A percentile compares a stretch with the other conserved stretches of the same genome.
phyloP scores from a whole-genome alignment of 495 filamentous ascomycete species.

The Podospora sp. region DNA sequence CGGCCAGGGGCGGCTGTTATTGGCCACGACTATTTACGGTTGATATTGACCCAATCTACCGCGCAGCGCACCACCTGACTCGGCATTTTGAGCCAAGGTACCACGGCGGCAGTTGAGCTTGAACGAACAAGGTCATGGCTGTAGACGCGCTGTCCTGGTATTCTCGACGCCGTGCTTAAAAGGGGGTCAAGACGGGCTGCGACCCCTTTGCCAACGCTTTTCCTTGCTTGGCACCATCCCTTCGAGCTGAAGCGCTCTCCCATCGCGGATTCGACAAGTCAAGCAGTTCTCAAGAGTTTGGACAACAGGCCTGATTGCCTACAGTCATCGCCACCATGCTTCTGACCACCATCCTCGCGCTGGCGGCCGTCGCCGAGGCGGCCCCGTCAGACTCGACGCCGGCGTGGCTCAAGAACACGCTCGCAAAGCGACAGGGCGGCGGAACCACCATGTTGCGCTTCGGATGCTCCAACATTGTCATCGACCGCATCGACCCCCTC shows the following conservation, averaged over 20 bases:
- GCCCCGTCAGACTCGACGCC: slow-evolving; percentile 24
- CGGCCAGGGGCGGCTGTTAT: not conserved
- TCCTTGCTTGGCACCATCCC: slow-evolving; percentile 2
- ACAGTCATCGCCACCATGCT: slow-evolving; percentile 34
- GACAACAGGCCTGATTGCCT: not conserved
- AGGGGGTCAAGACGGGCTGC: not conserved
- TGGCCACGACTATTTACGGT: slow-evolving; percentile 10
- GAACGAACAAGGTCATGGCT: not conserved
- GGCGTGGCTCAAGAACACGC: slow-evolving; percentile 15
- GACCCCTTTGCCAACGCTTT: not conserved
- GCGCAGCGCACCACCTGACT: slow-evolving; percentile 22
- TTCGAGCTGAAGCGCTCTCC: too few species aligned
- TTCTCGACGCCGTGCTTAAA: slow-evolving; percentile 11
- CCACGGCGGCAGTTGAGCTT: slow-evolving; percentile 30
- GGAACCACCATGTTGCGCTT: slow-evolving; percentile 50
- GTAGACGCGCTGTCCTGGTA: not conserved
- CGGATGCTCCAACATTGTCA: slow-evolving; percentile 47
- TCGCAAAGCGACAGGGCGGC: slow-evolving; percentile 15
- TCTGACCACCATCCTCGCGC: slow-evolving; percentile 41
- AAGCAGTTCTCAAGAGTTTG: too few species aligned
- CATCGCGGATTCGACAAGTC: not conserved
- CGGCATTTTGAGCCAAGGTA: slow-evolving; percentile 27
- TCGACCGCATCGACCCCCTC: slow-evolving; percentile 49
- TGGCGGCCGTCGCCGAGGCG: slow-evolving; percentile 42
- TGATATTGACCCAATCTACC: slow-evolving; percentile 26